phyloP scores from a whole-genome alignment of 805 yeast species.

The Starmerella sirachaensis region DNA sequence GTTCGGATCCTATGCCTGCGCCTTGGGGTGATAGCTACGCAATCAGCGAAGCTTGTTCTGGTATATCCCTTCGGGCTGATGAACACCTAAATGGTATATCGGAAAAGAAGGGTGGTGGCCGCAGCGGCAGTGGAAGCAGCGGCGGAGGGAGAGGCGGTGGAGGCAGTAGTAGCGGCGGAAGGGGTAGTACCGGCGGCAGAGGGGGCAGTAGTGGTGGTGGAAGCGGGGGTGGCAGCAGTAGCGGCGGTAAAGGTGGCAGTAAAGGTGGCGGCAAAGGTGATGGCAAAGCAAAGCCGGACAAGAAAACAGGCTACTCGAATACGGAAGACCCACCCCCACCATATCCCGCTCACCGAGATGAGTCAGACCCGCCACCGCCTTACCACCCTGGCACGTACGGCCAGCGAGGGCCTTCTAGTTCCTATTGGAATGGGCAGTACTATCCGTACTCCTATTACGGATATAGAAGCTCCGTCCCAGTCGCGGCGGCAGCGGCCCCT shows the following conservation, averaged over 20 bases:
- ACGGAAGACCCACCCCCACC: constrained; percentile 3
- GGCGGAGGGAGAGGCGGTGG: not conserved
- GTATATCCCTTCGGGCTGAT: no score
- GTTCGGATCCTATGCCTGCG: no score
- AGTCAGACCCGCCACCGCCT: constrained; percentile 1
- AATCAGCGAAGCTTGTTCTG: no score
- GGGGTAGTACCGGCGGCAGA: not conserved
- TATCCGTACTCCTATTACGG: constrained; percentile 6
- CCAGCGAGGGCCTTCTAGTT: constrained; percentile 1
- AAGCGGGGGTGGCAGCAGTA: not conserved
- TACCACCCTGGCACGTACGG: constrained; percentile 4
- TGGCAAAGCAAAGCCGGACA: no score
- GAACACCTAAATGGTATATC: no score
- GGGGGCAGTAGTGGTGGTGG: not conserved
- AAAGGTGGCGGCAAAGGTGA: not conserved
- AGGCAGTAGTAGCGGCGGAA: not conserved
- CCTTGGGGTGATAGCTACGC: no score
- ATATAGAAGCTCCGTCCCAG: constrained; percentile 1
- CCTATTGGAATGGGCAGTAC: constrained; percentile 11
- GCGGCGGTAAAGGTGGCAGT: not conserved
- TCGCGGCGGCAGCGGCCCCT: constrained; percentile 5
- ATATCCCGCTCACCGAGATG: not conserved
- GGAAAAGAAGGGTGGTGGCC: no score
- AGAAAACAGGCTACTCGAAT: not conserved
- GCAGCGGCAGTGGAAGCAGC: not conserved